Evolutionary conservation across 2,329 filamentous ascomycete species (phyloP).

Genomic region (Ascochyta viciae-villosae): DNA sequence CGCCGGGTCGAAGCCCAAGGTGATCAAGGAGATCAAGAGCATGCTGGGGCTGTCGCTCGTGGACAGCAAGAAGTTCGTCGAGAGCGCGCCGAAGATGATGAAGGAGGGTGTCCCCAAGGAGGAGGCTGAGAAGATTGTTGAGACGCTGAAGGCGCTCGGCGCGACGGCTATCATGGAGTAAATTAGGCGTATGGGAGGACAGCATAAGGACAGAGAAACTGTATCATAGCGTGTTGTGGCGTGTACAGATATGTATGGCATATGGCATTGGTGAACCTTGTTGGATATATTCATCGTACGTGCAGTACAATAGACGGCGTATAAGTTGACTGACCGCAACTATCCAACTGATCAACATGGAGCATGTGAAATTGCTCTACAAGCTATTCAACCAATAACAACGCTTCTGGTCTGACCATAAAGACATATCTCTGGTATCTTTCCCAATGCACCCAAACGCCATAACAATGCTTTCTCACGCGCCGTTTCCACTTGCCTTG

Average conservation of each 20-base stretch:
- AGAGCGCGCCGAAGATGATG: conserved; percentile 97
- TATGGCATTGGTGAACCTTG: conserved; percentile 24
- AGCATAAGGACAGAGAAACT: conserved; percentile 21
- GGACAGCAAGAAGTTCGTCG: conserved; percentile 99
- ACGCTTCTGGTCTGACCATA: not conserved
- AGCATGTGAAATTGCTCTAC: too few species aligned
- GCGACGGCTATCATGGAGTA: conserved; percentile 93
- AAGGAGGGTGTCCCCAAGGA: conserved; percentile 99
- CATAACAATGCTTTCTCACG: conserved; percentile 25
- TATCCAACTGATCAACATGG: too few species aligned
- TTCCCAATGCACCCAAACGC: conserved; percentile 31
- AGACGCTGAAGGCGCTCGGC: conserved; percentile 90
- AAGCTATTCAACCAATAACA: not conserved
- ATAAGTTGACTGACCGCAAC: not conserved
- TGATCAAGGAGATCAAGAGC: conserved; percentile 99
- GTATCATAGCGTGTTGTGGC: conserved; percentile 46
- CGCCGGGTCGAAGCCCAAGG: conserved; percentile 88
- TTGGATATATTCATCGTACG: conserved; percentile 40
- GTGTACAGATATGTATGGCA: conserved; percentile 50
- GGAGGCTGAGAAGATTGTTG: conserved; percentile 98
- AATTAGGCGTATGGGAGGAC: conserved; percentile 24
- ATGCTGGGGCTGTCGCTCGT: conserved; percentile 94
- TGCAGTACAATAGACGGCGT: conserved; percentile 30
- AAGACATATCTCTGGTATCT: conserved; percentile 38
- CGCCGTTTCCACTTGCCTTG: not conserved